phyloP scores from a whole-genome alignment of 2,329 filamentous ascomycete genomes.

The Aureobasidium sp. region DNA sequence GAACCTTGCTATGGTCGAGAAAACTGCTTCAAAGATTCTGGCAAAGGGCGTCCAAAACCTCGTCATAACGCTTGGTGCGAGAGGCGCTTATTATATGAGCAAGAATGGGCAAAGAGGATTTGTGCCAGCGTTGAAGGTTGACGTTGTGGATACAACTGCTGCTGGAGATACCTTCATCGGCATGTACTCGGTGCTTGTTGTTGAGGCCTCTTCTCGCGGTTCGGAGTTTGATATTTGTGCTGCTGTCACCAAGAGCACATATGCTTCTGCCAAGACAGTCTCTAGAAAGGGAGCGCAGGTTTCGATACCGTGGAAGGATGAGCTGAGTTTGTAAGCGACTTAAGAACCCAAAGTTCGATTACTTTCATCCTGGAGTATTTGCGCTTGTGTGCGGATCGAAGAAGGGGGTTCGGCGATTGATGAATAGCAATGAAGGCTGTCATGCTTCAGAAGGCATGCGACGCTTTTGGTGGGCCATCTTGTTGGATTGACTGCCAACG shows the following conservation, averaged over 20 bases:
- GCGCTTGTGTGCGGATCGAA: background rate
- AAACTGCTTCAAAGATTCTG: slow-evolving; percentile 40
- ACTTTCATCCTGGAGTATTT: background rate
- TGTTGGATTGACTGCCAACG: background rate
- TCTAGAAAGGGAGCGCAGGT: background rate
- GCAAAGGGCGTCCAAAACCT: slow-evolving; percentile 64
- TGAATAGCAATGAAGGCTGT: background rate
- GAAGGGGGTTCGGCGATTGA: background rate
- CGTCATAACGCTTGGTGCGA: slow-evolving; percentile 74
- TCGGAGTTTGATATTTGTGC: background rate
- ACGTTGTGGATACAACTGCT: slow-evolving; percentile 85
- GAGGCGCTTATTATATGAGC: slow-evolving; percentile 41
- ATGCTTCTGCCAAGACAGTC: background rate
- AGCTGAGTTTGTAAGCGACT: background rate
- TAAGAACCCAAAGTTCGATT: background rate
- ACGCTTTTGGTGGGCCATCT: background rate
- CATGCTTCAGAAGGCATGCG: background rate
- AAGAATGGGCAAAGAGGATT: background rate
- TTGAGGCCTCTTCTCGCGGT: background rate
- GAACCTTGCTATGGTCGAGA: slow-evolving; percentile 34
- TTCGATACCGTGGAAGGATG: slow-evolving; percentile 4
- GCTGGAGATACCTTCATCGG: slow-evolving; percentile 94
- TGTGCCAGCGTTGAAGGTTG: slow-evolving; percentile 57
- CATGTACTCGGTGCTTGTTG: background rate
- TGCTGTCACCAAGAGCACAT: slow-evolving; percentile 1